Conservation (phyloP, 2,329 filamentous ascomycete genomes). For the Trichoderma pleuroti region DNA sequence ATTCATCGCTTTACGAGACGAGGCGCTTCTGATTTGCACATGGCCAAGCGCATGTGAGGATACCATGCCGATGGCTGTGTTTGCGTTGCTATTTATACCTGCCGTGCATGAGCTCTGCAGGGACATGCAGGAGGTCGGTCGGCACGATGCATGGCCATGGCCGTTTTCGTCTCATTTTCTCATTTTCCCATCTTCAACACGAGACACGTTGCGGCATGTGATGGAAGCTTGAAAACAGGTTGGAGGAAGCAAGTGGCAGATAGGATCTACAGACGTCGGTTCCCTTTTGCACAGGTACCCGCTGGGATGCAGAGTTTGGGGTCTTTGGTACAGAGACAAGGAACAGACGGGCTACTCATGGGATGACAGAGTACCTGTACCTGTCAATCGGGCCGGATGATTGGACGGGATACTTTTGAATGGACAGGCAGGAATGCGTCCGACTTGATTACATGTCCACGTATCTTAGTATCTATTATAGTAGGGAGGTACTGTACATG, state of each 20-base stretch:
- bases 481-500: too few species aligned
- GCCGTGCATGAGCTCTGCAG: not conserved
- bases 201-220: not conserved
- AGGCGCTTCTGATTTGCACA: not conserved
- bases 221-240: not conserved
- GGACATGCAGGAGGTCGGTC: not conserved
- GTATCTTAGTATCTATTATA: too few species aligned
- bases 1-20: not conserved
- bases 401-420: too few species aligned
- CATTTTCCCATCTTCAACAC: too few species aligned
- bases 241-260: not conserved
- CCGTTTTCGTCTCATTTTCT: not conserved
- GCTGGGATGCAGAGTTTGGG: not conserved
- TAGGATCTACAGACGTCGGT: not conserved
- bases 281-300: not conserved
- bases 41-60: not conserved
- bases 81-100: constrained; percentile 1
- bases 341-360: not conserved
- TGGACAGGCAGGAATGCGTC: too few species aligned
- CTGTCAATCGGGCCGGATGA: constrained; percentile 6
- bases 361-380: not conserved
- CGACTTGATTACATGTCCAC: too few species aligned
- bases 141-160: not conserved
- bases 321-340: not conserved
- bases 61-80: not conserved